Evolutionary conservation across 2,329 filamentous ascomycete species (phyloP).

Genomic region (Macroventuria anomochaeta): DNA sequence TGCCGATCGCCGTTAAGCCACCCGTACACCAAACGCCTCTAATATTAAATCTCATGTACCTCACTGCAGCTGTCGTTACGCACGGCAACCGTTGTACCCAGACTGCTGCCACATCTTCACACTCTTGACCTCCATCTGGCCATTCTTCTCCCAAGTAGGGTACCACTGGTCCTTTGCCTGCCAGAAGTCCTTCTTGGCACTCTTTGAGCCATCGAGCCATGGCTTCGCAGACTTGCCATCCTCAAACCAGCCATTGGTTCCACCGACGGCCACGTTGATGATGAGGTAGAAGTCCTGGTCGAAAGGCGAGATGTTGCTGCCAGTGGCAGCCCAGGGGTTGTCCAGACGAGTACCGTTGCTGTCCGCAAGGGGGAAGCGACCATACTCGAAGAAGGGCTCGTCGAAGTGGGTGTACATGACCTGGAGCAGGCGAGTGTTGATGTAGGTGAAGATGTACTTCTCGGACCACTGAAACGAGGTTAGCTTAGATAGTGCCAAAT

Average conservation of each 20-base stretch:
- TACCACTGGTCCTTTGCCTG: slow-evolving; percentile 68
- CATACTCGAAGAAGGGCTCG: slow-evolving; percentile 70
- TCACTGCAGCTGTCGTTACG: slow-evolving; percentile 2
- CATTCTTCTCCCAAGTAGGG: slow-evolving; percentile 70
- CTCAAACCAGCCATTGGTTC: slow-evolving; percentile 83
- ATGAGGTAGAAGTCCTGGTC: slow-evolving; percentile 79
- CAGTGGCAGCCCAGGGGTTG: slow-evolving; percentile 70
- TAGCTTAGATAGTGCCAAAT: slow-evolving; percentile 1
- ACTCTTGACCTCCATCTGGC: slow-evolving; percentile 71
- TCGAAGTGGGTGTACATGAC: slow-evolving; percentile 79
- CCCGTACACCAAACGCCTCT: slow-evolving; percentile 19
- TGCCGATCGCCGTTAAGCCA: slow-evolving; percentile 21
- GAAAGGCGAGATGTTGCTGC: slow-evolving; percentile 70
- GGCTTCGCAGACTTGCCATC: slow-evolving; percentile 76
- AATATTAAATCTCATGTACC: background rate
- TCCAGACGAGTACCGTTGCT: slow-evolving; percentile 69
- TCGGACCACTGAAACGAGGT: slow-evolving; percentile 68
- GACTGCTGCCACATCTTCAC: slow-evolving; percentile 64
- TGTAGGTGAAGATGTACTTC: slow-evolving; percentile 86
- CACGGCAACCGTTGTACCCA: slow-evolving; percentile 55
- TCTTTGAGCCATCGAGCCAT: slow-evolving; percentile 73
- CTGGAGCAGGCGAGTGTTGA: slow-evolving; percentile 80
- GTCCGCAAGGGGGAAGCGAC: slow-evolving; percentile 68
- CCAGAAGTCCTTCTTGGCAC: slow-evolving; percentile 80
- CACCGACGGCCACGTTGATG: slow-evolving; percentile 76